Conservation (phyloP, 2,329 filamentous ascomycete genomes). For the Pseudogymnoascus pannorum region DNA sequence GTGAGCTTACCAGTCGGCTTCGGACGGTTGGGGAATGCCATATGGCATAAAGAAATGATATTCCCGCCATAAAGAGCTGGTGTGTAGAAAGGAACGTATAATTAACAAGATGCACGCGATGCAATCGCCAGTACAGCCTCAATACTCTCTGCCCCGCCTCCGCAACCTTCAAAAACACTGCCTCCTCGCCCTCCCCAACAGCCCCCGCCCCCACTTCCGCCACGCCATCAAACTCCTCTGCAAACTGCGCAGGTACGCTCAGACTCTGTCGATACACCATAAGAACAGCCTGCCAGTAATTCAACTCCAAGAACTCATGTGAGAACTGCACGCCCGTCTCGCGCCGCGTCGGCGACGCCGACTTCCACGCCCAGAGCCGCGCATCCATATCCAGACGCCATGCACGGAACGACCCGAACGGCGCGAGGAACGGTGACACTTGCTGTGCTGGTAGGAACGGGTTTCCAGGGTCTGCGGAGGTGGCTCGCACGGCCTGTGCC, state of each 20-base stretch:
- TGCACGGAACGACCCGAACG: slow-evolving; percentile 76
- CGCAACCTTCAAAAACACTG: slow-evolving; percentile 88
- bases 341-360: slow-evolving; percentile 64
- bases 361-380: slow-evolving; percentile 79
- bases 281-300: slow-evolving; percentile 96
- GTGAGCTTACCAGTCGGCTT: slow-evolving; percentile 64
- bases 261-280: slow-evolving; percentile 91
- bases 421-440: slow-evolving; percentile 75
- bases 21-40: slow-evolving; percentile 92
- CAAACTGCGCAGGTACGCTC: slow-evolving; percentile 76
- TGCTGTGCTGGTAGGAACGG: slow-evolving; percentile 71
- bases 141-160: slow-evolving; percentile 91
- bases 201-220: slow-evolving; percentile 41
- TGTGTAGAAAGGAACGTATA: slow-evolving; percentile 95
- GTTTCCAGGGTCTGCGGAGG: slow-evolving; percentile 56
- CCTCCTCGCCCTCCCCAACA: slow-evolving; percentile 66
- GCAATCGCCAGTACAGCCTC: slow-evolving; percentile 82
- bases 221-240: slow-evolving; percentile 64
- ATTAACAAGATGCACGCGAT: slow-evolving; percentile 82
- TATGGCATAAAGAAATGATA: slow-evolving; percentile 93
- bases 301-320: slow-evolving; percentile 82
- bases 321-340: slow-evolving; percentile 86
- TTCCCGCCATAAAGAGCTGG: slow-evolving; percentile 93
- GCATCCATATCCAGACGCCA: slow-evolving; percentile 86
- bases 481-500: slow-evolving; percentile 66